Evolutionary conservation across 352 stramenopile species (phyloP), one percentile per base, ranked within the genome.

Genomic region (Globisporangium camurandrum): DNA sequence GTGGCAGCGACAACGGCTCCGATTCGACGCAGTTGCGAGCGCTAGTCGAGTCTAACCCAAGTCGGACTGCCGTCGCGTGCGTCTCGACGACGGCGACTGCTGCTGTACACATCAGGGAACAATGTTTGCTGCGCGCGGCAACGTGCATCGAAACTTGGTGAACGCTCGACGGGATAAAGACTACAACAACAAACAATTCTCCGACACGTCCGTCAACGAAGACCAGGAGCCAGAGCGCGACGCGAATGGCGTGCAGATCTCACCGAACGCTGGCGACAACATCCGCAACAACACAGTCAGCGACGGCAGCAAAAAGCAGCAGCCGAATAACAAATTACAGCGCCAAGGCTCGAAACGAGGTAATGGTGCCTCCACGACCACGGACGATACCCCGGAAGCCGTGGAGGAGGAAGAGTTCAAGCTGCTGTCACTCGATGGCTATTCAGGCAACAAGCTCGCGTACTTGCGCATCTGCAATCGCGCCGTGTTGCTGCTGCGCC

Each of bases 391-490:
- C 23, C 4, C 16, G 6, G 44, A 19, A 17, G 8, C 26, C 1
- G 44, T 58, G 49, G 42, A 56, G 27, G 36, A 67, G 6, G 51
- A 76, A 31, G 57, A 81, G 20, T 37, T 67, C 7, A 63, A 64
- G 38, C 41, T 73, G 8, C 49, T 83, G 11, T 41, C 67, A 1
- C 57, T 86, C 7, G 53, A 59, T 1, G 67, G 57, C 1, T 55
- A 86, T 27, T 57, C 41, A 1, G 77, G 77, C 4, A 28, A 38
- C 14, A 47, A 47, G 14, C 60, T 57, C 12, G 9, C 48, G 11
- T 84, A 76, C 33, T 49, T 86, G 11, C 54, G 49, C 1, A 19
- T 72, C 1, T 50, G 61, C 11, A 88, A 88, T 51, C 4, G 58
- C 9, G 55, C 54, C 16, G 79, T 82, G 26, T 37, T 27, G 3